These are phyloP conservation scores for Rhododendron ovatum DNA, from an alignment of 148 eudicot genomes.

Conservation along the genomic window DNA sequence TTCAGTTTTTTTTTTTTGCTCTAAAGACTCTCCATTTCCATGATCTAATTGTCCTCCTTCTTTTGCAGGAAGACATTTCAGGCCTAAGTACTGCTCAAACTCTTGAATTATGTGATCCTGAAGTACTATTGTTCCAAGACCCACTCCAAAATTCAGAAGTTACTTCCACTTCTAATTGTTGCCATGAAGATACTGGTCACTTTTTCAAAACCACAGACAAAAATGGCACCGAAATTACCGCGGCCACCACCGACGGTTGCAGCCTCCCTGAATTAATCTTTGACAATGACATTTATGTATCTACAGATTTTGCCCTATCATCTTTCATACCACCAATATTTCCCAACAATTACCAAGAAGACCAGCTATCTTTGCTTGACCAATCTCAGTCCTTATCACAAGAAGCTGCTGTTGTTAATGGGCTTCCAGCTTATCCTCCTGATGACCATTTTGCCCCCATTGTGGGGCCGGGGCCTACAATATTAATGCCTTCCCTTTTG, in stretches of 20 bases:
- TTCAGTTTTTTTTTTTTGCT: no score
- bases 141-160: constrained; percentile 61
- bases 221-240: neutral
- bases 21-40: neutral
- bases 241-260: constrained; percentile 4
- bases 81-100: constrained; percentile 51
- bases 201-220: neutral
- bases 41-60: neutral
- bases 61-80: constrained; percentile 61
- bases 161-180: constrained; percentile 55
- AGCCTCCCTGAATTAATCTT: constrained; percentile 42
- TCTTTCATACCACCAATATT: constrained; percentile 27
- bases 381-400: constrained; percentile 22
- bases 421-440: constrained; percentile 22
- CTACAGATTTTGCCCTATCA: constrained; percentile 55
- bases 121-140: constrained; percentile 39
- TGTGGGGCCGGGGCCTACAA: constrained; percentile 28
- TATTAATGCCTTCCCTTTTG: constrained; percentile 29
- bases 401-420: neutral
- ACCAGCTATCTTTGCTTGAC: constrained; percentile 23
- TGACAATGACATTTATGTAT: constrained; percentile 54
- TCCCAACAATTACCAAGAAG: constrained; percentile 24
- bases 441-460: constrained; percentile 26
- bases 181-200: constrained; percentile 35
- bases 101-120: constrained; percentile 58